These are phyloP conservation scores for Echeveria elegans DNA, from an alignment of 164 flowering plant species.

Conservation along the genomic window DNA sequence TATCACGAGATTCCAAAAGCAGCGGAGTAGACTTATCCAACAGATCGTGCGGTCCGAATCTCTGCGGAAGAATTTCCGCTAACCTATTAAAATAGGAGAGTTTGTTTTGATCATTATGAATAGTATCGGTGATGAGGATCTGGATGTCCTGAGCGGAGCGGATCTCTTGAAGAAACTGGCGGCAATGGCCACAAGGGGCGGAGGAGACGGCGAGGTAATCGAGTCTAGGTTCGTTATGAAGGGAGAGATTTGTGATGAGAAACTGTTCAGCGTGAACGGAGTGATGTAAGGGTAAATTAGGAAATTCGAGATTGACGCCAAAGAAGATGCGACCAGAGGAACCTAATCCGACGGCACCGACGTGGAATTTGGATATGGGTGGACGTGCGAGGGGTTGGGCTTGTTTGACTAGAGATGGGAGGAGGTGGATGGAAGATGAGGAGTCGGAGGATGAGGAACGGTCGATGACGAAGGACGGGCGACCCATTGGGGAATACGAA, in stretches of 20 bases:
- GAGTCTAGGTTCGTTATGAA: slow-evolving; percentile 37
- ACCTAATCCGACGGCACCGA: slow-evolving; percentile 69
- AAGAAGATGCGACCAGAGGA: slow-evolving; percentile 73
- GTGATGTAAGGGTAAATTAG: slow-evolving; percentile 75
- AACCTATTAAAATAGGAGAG: slow-evolving; percentile 23
- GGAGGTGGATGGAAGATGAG: no score
- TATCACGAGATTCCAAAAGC: slow-evolving; percentile 45
- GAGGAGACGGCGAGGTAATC: slow-evolving; percentile 61
- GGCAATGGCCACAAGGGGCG: slow-evolving; percentile 98
- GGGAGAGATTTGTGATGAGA: slow-evolving; percentile 55
- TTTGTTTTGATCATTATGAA: slow-evolving; percentile 9
- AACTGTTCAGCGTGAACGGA: slow-evolving; percentile 95
- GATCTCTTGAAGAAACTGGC: slow-evolving; percentile 87
- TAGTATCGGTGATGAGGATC: slow-evolving; percentile 42
- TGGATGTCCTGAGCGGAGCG: slow-evolving; percentile 41
- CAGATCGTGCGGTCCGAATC: slow-evolving; percentile 72
- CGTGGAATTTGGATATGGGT: slow-evolving; percentile 72
- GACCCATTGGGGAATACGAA: no score
- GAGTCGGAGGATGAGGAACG: no score
- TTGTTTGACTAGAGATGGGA: slow-evolving; percentile 46
- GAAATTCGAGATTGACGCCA: slow-evolving; percentile 86
- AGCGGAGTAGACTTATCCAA: slow-evolving; percentile 47
- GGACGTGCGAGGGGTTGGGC: slow-evolving; percentile 69
- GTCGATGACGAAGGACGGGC: no score
- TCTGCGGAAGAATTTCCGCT: slow-evolving; percentile 37